Evolutionary conservation across 306 rosid genomes (phyloP).

Genomic region (Sicyos edulis): DNA sequence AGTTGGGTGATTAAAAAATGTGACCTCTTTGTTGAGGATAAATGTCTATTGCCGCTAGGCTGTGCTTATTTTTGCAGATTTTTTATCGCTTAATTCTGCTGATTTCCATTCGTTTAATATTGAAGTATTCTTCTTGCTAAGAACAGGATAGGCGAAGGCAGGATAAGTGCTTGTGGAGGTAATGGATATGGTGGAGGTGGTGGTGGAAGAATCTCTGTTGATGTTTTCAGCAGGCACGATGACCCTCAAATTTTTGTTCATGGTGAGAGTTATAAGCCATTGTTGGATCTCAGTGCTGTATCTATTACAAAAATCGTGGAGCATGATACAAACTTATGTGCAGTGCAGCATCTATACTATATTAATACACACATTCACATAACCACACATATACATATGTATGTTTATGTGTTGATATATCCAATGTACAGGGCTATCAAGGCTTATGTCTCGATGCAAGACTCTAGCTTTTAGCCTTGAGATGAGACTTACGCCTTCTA

Average conservation of each 20-base stretch:
- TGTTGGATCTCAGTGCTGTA: background rate
- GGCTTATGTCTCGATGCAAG: too few relatives aligned
- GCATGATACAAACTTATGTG: too few relatives aligned
- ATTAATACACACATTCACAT: background rate
- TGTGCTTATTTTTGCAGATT: too few relatives aligned
- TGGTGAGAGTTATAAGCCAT: constrained; percentile 33
- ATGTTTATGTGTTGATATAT: background rate
- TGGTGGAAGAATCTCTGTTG: constrained; percentile 61
- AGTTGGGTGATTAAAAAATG: too few relatives aligned
- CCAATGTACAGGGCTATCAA: too few relatives aligned
- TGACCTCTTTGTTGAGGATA: too few relatives aligned
- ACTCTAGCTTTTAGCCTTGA: too few relatives aligned
- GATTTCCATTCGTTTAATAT: background rate
- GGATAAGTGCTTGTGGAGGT: constrained; percentile 60
- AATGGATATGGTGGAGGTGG: constrained; percentile 58
- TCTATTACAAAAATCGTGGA: background rate
- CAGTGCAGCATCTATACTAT: background rate
- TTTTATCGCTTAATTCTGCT: background rate
- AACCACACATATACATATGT: background rate
- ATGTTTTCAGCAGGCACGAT: constrained; percentile 51
- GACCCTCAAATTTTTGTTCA: constrained; percentile 48
- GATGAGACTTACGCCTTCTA: too few relatives aligned
- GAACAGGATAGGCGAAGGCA: constrained; percentile 57
- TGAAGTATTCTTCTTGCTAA: constrained; percentile 19
- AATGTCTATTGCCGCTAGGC: too few relatives aligned